These are phyloP conservation scores for Globisporangium takayamanum DNA, from an alignment of 352 stramenopile genomes.

Conservation along the genomic window DNA sequence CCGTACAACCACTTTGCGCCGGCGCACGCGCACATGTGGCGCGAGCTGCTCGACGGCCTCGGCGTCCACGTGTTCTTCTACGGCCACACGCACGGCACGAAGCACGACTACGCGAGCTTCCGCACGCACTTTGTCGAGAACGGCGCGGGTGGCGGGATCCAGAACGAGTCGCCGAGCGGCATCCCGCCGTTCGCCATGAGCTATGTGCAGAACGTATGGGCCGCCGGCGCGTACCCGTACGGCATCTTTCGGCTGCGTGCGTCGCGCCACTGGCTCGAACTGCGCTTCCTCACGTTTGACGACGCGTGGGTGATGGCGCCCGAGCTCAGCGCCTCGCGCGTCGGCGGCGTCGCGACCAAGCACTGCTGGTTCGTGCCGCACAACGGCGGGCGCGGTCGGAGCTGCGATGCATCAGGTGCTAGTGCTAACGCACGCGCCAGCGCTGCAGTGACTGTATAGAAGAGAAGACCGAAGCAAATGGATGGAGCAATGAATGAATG, in stretches of 20 bases:
- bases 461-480: too few species aligned
- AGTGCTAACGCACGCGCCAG: too few species aligned
- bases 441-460: too few species aligned
- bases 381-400: constrained; percentile 23
- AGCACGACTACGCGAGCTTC: constrained; percentile 55
- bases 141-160: constrained; percentile 69
- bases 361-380: constrained; percentile 76
- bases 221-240: constrained; percentile 54
- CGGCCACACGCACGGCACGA: constrained; percentile 72
- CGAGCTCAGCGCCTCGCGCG: constrained; percentile 33
- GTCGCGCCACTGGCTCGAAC: constrained; percentile 57
- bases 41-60: constrained; percentile 32
- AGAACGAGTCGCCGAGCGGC: constrained; percentile 72
- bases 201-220: constrained; percentile 53
- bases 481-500: too few species aligned
- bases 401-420: constrained; percentile 10
- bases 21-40: constrained; percentile 51
- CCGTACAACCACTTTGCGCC: constrained; percentile 71
- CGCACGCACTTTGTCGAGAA: constrained; percentile 75
- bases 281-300: constrained; percentile 69
- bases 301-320: constrained; percentile 50
- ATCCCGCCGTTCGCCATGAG: constrained; percentile 39
- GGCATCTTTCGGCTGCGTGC: constrained; percentile 59
- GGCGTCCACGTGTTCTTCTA: constrained; percentile 64
- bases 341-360: constrained; percentile 49